Percentiles rank a stretch among this genome's conserved stretches.
Conservation (phyloP, 495 filamentous ascomycete species). For the Polyplosphaeria fusca region DNA sequence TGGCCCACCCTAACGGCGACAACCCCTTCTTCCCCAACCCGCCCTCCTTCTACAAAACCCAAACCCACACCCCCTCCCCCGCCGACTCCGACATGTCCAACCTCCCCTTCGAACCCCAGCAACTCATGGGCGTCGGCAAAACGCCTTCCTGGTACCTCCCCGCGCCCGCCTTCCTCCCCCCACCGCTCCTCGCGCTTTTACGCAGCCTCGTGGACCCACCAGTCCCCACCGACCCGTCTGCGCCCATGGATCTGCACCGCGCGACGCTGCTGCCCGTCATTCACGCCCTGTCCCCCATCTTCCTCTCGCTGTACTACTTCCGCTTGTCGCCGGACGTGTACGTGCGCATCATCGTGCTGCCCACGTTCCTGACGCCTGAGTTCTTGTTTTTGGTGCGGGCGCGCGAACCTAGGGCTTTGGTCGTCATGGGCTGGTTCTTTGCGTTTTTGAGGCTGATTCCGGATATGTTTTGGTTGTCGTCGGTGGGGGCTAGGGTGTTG, state of each 20-base stretch:
- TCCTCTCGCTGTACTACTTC: constrained; percentile 27
- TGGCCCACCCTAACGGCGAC: background rate
- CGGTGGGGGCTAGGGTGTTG: constrained; percentile 1
- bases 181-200: constrained; percentile 16
- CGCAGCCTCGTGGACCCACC: constrained; percentile 11
- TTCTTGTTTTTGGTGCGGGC: constrained; percentile 6
- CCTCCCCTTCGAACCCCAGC: constrained; percentile 14
- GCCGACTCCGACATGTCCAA: constrained; percentile 58
- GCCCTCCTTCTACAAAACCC: background rate
- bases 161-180: constrained; percentile 26
- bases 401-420: constrained; percentile 16
- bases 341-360: constrained; percentile 16
- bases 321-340: constrained; percentile 18
- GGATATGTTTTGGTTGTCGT: constrained; percentile 11
- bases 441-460: constrained; percentile 13
- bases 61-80: constrained; percentile 68
- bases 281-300: constrained; percentile 23
- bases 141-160: constrained; percentile 4
- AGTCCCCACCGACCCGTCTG: background rate
- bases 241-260: constrained; percentile 9
- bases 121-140: background rate
- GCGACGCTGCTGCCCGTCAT: constrained; percentile 14
- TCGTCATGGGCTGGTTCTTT: constrained; percentile 24
- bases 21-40: constrained; percentile 7
- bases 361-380: constrained; percentile 21